Conservation (phyloP, 371 early-diverging fungal genomes). For the Rhizopus delemar region DNA sequence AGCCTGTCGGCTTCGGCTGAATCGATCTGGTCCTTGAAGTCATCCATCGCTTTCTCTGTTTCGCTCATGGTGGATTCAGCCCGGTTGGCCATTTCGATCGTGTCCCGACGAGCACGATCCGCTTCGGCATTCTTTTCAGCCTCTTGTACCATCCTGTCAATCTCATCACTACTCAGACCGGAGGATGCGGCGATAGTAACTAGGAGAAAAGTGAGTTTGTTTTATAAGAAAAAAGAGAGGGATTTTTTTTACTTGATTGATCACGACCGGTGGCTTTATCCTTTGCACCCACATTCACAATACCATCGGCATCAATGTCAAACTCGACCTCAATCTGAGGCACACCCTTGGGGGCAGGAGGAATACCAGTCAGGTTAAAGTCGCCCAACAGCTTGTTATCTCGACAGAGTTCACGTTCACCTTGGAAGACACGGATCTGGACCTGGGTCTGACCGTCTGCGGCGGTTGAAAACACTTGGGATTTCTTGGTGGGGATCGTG, state of each 20-base stretch:
- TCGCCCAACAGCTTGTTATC: conserved; percentile 97
- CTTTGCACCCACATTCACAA: conserved; percentile 93
- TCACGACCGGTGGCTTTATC: conserved; percentile 89
- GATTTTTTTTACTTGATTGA: conserved; percentile 57
- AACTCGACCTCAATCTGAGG: conserved; percentile 89
- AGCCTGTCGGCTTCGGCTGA: conserved; percentile 74
- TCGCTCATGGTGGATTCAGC: conserved; percentile 85
- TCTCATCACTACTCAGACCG: conserved; percentile 87
- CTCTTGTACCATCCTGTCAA: conserved; percentile 86
- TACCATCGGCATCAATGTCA: conserved; percentile 97
- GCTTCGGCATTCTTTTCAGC: conserved; percentile 83
- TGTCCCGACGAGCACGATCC: conserved; percentile 83
- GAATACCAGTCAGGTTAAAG: conserved; percentile 83
- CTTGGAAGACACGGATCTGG: conserved; percentile 95
- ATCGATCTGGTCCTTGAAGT: conserved; percentile 89
- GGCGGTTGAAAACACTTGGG: conserved; percentile 96
- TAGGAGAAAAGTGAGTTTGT: too few species aligned
- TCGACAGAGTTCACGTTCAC: conserved; percentile 90
- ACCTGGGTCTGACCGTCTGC: conserved; percentile 97
- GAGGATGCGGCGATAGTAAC: conserved; percentile 90
- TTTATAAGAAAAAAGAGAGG: too few species aligned
- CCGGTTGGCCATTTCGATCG: conserved; percentile 85
- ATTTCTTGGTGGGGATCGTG: conserved; percentile 96
- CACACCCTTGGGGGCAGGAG: conserved; percentile 83
- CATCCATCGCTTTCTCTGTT: conserved; percentile 85